These are phyloP conservation scores for Fusarium sp. DNA, from an alignment of 2,329 filamentous ascomycete genomes.

Conservation along the genomic window DNA sequence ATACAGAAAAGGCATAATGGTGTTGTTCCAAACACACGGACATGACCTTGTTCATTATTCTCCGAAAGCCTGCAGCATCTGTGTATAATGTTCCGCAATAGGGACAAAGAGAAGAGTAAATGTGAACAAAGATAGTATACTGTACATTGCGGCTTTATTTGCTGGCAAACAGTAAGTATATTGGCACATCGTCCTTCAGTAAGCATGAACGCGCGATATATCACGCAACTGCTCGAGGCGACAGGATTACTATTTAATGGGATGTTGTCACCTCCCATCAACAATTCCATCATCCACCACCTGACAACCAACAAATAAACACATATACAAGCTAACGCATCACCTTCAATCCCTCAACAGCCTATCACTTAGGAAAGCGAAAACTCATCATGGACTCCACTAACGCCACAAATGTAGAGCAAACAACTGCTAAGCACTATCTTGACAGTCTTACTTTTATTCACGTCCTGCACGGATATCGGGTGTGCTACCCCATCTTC, in stretches of 20 bases:
- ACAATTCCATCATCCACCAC: not conserved
- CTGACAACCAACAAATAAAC: not conserved
- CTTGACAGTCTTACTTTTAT: not conserved
- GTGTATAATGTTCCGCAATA: rapidly evolving
- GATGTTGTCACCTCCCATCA: not conserved
- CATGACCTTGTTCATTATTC: rapidly evolving
- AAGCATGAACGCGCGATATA: rapidly evolving
- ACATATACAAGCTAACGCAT: too few species aligned
- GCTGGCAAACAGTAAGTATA: not conserved
- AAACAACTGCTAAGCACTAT: not conserved
- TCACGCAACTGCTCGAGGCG: rapidly evolving
- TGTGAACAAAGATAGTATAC: not conserved
- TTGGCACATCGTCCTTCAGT: too few species aligned
- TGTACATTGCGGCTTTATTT: not conserved
- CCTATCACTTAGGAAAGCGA: not conserved
- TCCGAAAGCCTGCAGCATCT: not conserved
- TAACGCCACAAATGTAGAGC: too few species aligned
- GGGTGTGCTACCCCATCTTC: not conserved
- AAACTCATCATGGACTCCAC: not conserved
- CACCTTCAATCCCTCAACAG: rapidly evolving
- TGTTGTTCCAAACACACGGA: rapidly evolving
- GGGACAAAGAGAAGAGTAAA: not conserved
- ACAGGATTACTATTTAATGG: not conserved
- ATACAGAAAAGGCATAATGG: rapidly evolving
- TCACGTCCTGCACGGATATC: not conserved